Evolutionary conservation across 768 basidiomycete genomes (phyloP).

Genomic region (Thelephora aurantiotincta): DNA sequence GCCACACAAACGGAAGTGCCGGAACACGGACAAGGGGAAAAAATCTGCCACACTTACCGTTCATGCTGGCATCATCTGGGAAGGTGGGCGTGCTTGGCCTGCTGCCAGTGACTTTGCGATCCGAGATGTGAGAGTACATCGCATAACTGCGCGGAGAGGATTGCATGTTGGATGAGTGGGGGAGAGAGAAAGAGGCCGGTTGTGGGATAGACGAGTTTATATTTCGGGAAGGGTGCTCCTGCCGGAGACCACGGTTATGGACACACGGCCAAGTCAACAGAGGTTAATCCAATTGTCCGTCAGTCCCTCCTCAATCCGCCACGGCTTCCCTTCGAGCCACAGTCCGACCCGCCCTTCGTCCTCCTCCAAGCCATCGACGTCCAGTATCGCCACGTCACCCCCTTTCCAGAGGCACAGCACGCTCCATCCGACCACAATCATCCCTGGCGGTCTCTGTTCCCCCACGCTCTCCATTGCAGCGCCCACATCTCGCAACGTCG

Average conservation of each 20-base stretch:
- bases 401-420: constrained; percentile 60
- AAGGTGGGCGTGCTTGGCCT: no score
- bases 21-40: no score
- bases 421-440: constrained; percentile 93
- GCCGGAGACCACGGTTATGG: not conserved
- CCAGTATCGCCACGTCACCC: constrained; percentile 62
- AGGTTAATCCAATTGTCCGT: constrained; percentile 24
- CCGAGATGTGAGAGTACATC: no score
- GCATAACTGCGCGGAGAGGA: no score
- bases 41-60: no score
- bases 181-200: no score
- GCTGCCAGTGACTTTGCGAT: no score
- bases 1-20: no score
- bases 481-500: constrained; percentile 62
- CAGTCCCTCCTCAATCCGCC: constrained; percentile 57
- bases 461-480: constrained; percentile 58
- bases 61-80: no score
- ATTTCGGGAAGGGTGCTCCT: no score
- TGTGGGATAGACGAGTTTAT: no score
- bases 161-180: no score
- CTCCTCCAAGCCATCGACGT: constrained; percentile 30
- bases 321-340: constrained; percentile 51
- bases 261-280: not conserved
- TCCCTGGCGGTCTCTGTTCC: constrained; percentile 88
- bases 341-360: constrained; percentile 32